Base-by-base conservation (phyloP, 1,139 yeast genomes). In the Suhomyces maxii region DNA sequence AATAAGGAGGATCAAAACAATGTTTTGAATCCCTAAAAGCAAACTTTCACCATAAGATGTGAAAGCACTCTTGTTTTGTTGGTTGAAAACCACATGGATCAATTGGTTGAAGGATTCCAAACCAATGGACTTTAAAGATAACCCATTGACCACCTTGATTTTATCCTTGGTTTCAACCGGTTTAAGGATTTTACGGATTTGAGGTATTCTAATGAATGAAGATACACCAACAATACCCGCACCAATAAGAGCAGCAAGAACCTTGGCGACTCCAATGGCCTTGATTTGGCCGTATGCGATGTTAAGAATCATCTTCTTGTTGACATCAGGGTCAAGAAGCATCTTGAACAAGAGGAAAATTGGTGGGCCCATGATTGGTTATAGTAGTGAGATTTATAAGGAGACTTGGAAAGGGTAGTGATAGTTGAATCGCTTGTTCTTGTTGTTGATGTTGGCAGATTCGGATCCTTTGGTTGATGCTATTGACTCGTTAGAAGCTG, bases 11-110 rank as follows among this genome's bases (percentile, higher is more conserved):
- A 74, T 64, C 34, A 75, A 66, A 23, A 60, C 67, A 8, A 67
- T 61, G 53, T 75, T 73, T 51, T 75, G 80, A 18, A 73, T 46
- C 2, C 77, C 78, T 40, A 74, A 53, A 36, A 74, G 61, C 37
- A 70, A 56, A 31, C 74, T 63, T 54, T 75, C 80, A 7, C 80
- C 80, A 53, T 74, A 75, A 45, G 68, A 67, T 42, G 71, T 58
- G 49, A 75, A 75, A 41, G 68, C 62, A 45, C 68, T 69, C 26
- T 63, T 54, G 47, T 65, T 65, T 41, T 71, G 76, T 36, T 59
- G 51, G 53, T 74, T 73, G 60, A 72, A 75, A 14, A 69, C 59
- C 37, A 71, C 73, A 54, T 74, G 79, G 41, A 73, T 61, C 55
- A 73, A 66, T 41, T 73, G 68, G 49, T 67, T 66, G 51, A 72